Base-by-base conservation (phyloP, 1,139 yeast genomes). In the Arxiozyma telluris region DNA sequence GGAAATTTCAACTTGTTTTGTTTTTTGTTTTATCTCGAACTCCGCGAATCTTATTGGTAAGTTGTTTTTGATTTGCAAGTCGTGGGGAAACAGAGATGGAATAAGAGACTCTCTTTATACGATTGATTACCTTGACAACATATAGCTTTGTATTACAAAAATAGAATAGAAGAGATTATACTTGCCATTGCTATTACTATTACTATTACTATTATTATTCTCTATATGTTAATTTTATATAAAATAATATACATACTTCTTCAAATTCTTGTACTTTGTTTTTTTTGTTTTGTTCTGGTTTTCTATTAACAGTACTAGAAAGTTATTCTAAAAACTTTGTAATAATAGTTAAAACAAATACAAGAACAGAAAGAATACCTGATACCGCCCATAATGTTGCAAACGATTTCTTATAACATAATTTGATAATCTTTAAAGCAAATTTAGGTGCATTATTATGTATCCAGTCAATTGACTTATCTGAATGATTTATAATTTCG, bases 1-100 rank as follows among this genome's bases (percentile, higher is more conserved):
- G 12, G 22, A 44, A 27, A 27, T 2, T 27, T 27, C 30, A 9
- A 27, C 11, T 34, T 34, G 39, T 34, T 2, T 15, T 12, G 17
- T 15, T 34, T 15, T 8, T 11, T 15, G 17, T 15, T 34, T 9
- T n/a, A 20, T 30, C 34, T 38, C 23, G 23, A 46, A 46, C 49
- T 45, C 41, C 49, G 41, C 49, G 30, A 46, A 46, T 46, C 30
- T 46, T 20, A 34, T 46, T 46, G 48, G 48, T 34, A 45, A 45
- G 34, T 46, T 18, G 18, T 34, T 34, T 30, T 34, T 34, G 5
- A 2, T 34, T 15, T 34, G n/a, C 30, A 5, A 23, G 4, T 23
- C 6, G 25, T 4, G 25, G 6, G 6, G 11, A 27, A 27, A 27
- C 11, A 27, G 30, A 27, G 8, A 27, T 2, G 11, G 25, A 23